Evolutionary conservation across 129 eudicot genomes (phyloP), one percentile per base, ranked within the genome.

Genomic region (Flaveria robusta): DNA sequence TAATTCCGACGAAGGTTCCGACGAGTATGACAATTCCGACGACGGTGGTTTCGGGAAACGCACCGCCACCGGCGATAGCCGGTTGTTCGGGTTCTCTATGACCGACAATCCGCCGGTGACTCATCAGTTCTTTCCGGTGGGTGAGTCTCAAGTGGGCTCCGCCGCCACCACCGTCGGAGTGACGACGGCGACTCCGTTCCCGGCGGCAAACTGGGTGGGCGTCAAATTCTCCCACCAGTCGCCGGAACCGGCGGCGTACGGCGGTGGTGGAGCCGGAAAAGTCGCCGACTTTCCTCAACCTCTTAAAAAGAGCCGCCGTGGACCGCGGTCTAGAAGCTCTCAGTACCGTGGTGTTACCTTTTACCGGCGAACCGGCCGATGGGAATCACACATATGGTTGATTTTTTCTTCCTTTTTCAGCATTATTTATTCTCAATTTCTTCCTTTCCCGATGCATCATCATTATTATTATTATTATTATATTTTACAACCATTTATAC

Each of bases 311-410:
- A 90, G 95, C 86, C 92, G 98, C 19, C 92, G 98, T 13, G 98
- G 98, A 13, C 98, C 98, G 13, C 78, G 96, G 78, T 93, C 98
- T 43, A 79, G 96, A 50, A 93, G 98, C 42, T 93, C 98, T 1
- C 98, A 93, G 72, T 93, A 93, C 64, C 90, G 98, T 0, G 98
- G 98, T 2, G 98, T 93, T 54, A 93, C 98, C 41, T 93, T 88
- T 81, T 93, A 93, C 87, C 90, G 98, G 78, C 82, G 98, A 41
- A 92, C 98, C 60, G 98, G 98, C 85, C 90, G 98, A 22, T 92
- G 98, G 98, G 98, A 92, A 74, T 90, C 98, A 0, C 98, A 93
- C 51, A 93, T 93, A 83, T 93, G 98, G 98, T 90, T 68, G 13
- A 27, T 49, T 64, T 66, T 81, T 74, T 34, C 66, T 60, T 68